These are phyloP conservation scores for Tricladium varicosporioides DNA, from an alignment of 2,329 filamentous ascomycete species.

Conservation along the genomic window DNA sequence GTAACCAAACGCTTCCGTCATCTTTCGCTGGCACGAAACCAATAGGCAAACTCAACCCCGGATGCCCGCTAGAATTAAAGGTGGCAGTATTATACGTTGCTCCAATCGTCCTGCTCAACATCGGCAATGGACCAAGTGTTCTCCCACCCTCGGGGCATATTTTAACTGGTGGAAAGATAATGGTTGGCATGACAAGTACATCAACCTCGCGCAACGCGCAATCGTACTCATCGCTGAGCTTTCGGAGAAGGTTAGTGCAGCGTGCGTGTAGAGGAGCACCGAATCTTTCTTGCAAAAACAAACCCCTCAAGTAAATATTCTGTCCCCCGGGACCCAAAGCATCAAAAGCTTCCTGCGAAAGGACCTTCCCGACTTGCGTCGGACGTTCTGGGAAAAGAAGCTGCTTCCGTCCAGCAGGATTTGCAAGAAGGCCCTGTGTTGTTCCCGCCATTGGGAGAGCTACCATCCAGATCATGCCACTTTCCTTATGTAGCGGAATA, in stretches of 20 bases:
- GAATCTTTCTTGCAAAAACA: conserved; percentile 44
- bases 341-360: conserved; percentile 51
- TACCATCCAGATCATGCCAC: conserved; percentile 50
- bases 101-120: conserved; percentile 43
- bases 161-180: conserved; percentile 41
- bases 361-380: conserved; percentile 38
- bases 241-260: conserved; percentile 46
- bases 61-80: conserved; percentile 57
- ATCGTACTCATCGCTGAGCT: conserved; percentile 48
- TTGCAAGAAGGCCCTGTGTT: conserved; percentile 40
- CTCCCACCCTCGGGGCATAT: conserved; percentile 32
- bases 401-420: conserved; percentile 46
- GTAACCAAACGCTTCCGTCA: conserved; percentile 40
- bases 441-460: conserved; percentile 45
- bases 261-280: conserved; percentile 46
- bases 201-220: conserved; percentile 40
- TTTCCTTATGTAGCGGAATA: conserved; percentile 47
- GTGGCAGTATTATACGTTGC: conserved; percentile 54
- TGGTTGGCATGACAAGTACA: conserved; percentile 47
- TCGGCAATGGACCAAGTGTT: conserved; percentile 17
- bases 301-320: conserved; percentile 52
- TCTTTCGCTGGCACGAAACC: conserved; percentile 44
- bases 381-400: conserved; percentile 32
- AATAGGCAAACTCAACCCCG: conserved; percentile 50
- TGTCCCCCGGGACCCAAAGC: conserved; percentile 52